These are phyloP conservation scores for Centrapalus pauciflorus DNA, from an alignment of 129 eudicot genomes.

Conservation along the genomic window DNA sequence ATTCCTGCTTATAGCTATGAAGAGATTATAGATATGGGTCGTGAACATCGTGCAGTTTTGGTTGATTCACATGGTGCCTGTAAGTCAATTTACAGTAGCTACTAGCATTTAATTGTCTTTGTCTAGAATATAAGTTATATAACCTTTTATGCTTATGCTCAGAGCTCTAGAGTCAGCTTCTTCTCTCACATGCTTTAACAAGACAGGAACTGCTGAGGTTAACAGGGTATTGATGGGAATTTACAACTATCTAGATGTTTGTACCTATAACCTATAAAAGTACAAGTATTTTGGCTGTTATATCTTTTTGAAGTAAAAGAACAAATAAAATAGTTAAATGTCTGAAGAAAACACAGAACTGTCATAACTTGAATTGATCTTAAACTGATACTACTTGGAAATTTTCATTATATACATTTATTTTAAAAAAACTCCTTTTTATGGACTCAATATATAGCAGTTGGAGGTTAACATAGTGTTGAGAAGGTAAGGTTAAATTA, in stretches of 20 bases:
- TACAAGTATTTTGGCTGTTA: background rate
- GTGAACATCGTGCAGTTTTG: slow-evolving; percentile 48
- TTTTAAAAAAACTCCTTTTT: background rate
- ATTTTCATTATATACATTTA: background rate
- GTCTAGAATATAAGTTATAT: background rate
- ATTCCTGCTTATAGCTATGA: slow-evolving; percentile 58
- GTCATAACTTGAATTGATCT: background rate
- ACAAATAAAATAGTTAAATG: background rate
- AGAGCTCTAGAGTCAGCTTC: too few relatives aligned
- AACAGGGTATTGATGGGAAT: background rate
- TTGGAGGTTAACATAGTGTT: background rate
- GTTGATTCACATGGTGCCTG: slow-evolving; percentile 71
- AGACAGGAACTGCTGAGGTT: background rate
- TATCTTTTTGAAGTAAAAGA: background rate
- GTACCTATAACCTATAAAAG: background rate
- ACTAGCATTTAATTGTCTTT: slow-evolving; percentile 1
- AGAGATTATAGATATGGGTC: slow-evolving; percentile 73
- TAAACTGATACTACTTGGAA: background rate
- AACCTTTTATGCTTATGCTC: too few relatives aligned
- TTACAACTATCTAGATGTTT: background rate
- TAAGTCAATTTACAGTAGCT: slow-evolving; percentile 42
- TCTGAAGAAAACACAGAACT: background rate
- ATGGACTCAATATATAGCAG: background rate
- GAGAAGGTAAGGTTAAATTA: background rate
- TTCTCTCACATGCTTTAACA: background rate